Evolutionary conservation across 495 filamentous ascomycete genomes (phyloP).

Genomic region (Aspergillus egyptiacus): DNA sequence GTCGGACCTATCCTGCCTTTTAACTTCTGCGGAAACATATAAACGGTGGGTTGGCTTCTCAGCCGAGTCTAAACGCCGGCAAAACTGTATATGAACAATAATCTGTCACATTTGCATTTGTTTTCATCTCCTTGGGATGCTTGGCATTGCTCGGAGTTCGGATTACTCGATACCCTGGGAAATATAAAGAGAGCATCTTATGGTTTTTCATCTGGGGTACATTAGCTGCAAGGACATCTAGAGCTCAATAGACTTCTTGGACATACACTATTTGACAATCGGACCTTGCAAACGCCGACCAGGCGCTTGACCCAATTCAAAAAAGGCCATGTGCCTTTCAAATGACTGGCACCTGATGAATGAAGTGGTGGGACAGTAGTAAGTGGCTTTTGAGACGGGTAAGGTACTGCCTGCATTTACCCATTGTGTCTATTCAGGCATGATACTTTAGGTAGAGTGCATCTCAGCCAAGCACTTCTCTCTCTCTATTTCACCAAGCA

Average conservation of each 20-base stretch:
- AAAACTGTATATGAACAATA: conserved; percentile 11
- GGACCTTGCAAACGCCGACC: too few relatives aligned
- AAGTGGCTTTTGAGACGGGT: too few relatives aligned
- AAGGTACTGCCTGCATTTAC: too few relatives aligned
- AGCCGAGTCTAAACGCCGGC: conserved; percentile 7
- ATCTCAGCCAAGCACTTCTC: too few relatives aligned
- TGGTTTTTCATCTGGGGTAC: conserved; percentile 9
- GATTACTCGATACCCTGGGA: conserved; percentile 27
- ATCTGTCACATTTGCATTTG: conserved; percentile 3
- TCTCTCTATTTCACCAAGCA: background rate
- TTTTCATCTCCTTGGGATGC: conserved; percentile 3
- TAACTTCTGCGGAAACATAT: background rate
- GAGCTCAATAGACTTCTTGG: conserved; percentile 14
- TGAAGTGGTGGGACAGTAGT: too few relatives aligned
- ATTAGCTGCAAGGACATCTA: conserved; percentile 8
- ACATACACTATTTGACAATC: too few relatives aligned
- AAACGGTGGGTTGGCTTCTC: background rate
- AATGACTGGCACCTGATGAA: too few relatives aligned
- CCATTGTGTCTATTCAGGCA: too few relatives aligned
- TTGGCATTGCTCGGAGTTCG: conserved; percentile 20
- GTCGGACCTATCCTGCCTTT: background rate
- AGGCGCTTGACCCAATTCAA: too few relatives aligned
- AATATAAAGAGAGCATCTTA: conserved; percentile 16
- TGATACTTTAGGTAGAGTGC: too few relatives aligned
- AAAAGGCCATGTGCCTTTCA: too few relatives aligned